A percentile compares a stretch with the other conserved stretches of the same genome.
Evolutionary conservation across 345 rosid genomes (phyloP).

Genomic region (Aquilaria yunnanensis): DNA sequence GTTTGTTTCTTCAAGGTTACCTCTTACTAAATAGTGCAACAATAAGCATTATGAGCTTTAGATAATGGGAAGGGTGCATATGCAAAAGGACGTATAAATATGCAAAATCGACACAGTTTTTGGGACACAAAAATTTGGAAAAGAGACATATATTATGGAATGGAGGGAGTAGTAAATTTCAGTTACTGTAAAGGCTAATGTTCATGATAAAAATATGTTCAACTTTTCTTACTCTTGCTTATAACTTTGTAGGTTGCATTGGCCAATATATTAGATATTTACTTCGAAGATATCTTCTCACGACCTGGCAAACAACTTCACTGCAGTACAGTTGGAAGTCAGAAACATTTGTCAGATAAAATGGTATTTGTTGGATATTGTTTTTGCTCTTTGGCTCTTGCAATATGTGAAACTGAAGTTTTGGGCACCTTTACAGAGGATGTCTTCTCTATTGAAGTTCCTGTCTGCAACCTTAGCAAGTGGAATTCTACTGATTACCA

Average conservation of each 20-base stretch:
- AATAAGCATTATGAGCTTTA: no score
- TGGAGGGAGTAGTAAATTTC: no score
- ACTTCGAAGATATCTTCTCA: slow-evolving; percentile 77
- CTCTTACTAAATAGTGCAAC: no score
- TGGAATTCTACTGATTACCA: slow-evolving; percentile 52
- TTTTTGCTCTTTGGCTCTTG: slow-evolving; percentile 1
- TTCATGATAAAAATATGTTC: no score
- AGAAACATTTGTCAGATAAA: slow-evolving; percentile 39
- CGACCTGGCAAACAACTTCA: slow-evolving; percentile 62
- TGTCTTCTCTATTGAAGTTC: slow-evolving; percentile 41
- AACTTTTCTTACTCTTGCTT: slow-evolving; percentile 15
- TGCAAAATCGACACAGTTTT: no score
- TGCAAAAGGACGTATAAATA: no score
- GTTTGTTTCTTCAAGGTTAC: no score
- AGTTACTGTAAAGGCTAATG: no score
- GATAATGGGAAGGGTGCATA: no score
- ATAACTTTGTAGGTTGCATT: slow-evolving; percentile 56
- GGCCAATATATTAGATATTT: slow-evolving; percentile 76
- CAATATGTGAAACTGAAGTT: slow-evolving; percentile 3
- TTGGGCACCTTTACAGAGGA: slow-evolving; percentile 40
- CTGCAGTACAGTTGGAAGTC: slow-evolving; percentile 31
- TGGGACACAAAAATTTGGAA: no score
- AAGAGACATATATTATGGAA: no score
- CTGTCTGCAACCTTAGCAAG: slow-evolving; percentile 49
- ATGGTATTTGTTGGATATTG: slow-evolving; percentile 41